Evolutionary conservation across 768 basidiomycete species (phyloP), one percentile per base, ranked within the genome.

Genomic region (Russula vinacea): DNA sequence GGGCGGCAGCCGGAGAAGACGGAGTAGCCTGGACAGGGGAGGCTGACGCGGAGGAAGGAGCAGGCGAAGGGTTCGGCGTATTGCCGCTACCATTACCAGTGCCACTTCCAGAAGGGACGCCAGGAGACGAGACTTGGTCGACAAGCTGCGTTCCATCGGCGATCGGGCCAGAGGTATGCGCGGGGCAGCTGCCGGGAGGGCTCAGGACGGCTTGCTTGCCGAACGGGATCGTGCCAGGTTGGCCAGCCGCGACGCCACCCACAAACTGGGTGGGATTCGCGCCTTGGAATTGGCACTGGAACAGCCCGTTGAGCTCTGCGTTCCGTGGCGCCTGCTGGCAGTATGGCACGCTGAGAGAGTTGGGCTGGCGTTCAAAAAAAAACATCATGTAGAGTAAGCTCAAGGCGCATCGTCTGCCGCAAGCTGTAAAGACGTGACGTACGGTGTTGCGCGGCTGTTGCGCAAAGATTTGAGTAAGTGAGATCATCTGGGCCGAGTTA

Each of bases 361-460:
- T 73, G 17, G 81, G 81, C 78, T 81, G 50, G 19, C 19, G n/a
- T 22, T 47, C 5, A 9, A 22, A 9, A n/a, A 47, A 29, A 53
- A 22, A 22, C 40, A 39, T 42, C 29, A 29, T 5, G 22, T 56
- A 33, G 37, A 40, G 37, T 7, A 14, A 53, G 39, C 22, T 45
- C 26, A 40, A 14, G 35, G 29, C 17, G n/a, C 3, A 47, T 10
- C 9, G 24, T 39, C 26, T 10, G 58, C 40, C 40, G 40, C 19
- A 44, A 37, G 49, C 11, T 24, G 60, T n/a, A 17, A 17, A 5
- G 58, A 55, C 64, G 26, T 33, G 44, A 72, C 80, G 65, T 67
- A 81, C 80, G 32, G 81, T 76, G 71, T 85, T 84, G 50, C 84
- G 79, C 0, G 84, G 80, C 73, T 85, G 84, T 72, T 85, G 83